Percentiles rank a stretch among this genome's conserved stretches.
Evolutionary conservation across 495 filamentous ascomycete species (phyloP).

Genomic region (Aspergillus panamensis): DNA sequence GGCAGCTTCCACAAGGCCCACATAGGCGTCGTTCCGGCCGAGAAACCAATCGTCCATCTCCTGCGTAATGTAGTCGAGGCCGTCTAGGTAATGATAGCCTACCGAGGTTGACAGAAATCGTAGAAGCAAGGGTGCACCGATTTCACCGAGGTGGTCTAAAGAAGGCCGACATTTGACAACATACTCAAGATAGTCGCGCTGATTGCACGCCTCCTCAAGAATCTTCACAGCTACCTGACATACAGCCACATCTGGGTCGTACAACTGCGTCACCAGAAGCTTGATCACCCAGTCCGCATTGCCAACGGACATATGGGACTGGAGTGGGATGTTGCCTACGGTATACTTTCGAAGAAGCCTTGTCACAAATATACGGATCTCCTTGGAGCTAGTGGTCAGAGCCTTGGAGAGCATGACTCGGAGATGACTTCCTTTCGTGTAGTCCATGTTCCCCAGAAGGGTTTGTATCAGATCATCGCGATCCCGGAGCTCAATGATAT

Average conservation of each 20-base stretch:
- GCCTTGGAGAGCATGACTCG: conserved; percentile 91
- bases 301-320: conserved; percentile 32
- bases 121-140: conserved; percentile 88
- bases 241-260: conserved; percentile 94
- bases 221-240: conserved; percentile 96
- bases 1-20: conserved; percentile 90
- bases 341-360: conserved; percentile 82
- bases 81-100: conserved; percentile 95
- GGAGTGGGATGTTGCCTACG: conserved; percentile 34
- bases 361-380: conserved; percentile 83
- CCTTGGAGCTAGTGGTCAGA: conserved; percentile 84
- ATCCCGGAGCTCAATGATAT: conserved; percentile 86
- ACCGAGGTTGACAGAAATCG: conserved; percentile 93
- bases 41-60: conserved; percentile 99
- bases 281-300: conserved; percentile 92
- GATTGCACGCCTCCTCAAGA: conserved; percentile 94
- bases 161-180: conserved; percentile 96
- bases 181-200: conserved; percentile 82
- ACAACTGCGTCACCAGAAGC: conserved; percentile 91
- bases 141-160: conserved; percentile 93
- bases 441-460: conserved; percentile 87
- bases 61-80: conserved; percentile 94
- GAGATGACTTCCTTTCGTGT: conserved; percentile 80
- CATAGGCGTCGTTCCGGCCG: conserved; percentile 92
- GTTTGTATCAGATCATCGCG: conserved; percentile 87